Percentiles rank a stretch among this genome's conserved stretches.
phyloP scores from a whole-genome alignment of 805 yeast genomes.

The Zygosaccharomyces rouxii region DNA sequence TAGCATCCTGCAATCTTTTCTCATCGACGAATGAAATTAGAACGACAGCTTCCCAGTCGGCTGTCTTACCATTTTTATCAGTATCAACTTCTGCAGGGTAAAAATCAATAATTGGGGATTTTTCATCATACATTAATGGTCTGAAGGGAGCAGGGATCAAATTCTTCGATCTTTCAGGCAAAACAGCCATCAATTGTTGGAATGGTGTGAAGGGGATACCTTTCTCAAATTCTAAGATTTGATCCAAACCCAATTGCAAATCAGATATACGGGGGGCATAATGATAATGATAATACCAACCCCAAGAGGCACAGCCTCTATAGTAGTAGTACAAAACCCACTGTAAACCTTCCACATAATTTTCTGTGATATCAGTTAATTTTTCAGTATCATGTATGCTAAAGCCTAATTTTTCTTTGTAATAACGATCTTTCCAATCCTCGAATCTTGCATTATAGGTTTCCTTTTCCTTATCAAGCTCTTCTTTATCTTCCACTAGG shows the following conservation, averaged over 20 bases:
- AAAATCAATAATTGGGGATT: conserved; percentile 83
- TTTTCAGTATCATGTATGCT: conserved; percentile 55
- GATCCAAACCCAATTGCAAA: conserved; percentile 64
- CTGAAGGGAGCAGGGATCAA: conserved; percentile 77
- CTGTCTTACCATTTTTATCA: conserved; percentile 92
- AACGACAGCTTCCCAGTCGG: conserved; percentile 97
- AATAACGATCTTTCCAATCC: conserved; percentile 82
- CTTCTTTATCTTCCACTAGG: conserved; percentile 53
- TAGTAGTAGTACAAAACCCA: conserved; percentile 95
- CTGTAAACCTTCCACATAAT: conserved; percentile 90
- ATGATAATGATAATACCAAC: conserved; percentile 87
- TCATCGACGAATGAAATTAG: conserved; percentile 89
- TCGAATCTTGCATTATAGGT: conserved; percentile 71
- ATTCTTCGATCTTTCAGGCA: conserved; percentile 84
- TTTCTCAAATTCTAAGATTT: conserved; percentile 55
- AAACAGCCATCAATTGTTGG: conserved; percentile 94
- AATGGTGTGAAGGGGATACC: conserved; percentile 87
- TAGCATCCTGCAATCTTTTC: conserved; percentile 62
- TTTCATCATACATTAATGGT: conserved; percentile 76
- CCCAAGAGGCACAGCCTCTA: conserved; percentile 90
- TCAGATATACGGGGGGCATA: conserved; percentile 95
- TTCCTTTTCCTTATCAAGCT: conserved; percentile 46
- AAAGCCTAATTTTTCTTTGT: conserved; percentile 73
- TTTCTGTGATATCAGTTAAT: conserved; percentile 61
- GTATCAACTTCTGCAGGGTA: conserved; percentile 85